These are phyloP conservation scores for Kazachstania kunashirensis DNA, from an alignment of 805 yeast genomes.

Conservation along the genomic window DNA sequence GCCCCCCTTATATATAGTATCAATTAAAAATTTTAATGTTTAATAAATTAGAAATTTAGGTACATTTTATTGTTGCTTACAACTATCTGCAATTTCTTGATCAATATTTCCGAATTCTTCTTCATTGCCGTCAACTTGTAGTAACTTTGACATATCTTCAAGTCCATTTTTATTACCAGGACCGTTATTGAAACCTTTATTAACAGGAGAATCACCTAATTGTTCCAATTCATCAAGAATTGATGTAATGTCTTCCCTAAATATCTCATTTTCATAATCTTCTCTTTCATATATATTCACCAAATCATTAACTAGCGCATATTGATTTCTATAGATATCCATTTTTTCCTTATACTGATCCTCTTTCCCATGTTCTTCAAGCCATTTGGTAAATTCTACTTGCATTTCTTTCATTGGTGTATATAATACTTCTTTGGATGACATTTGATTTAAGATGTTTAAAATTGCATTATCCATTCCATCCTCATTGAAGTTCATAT, in stretches of 20 bases:
- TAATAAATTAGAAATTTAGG: too few species aligned
- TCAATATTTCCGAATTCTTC: slow-evolving; percentile 18
- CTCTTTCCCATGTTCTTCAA: slow-evolving; percentile 41
- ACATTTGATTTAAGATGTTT: slow-evolving; percentile 71
- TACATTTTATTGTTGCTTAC: slow-evolving; percentile 21
- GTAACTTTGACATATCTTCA: slow-evolving; percentile 17
- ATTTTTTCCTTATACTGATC: slow-evolving; percentile 38
- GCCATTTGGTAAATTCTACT: slow-evolving; percentile 62
- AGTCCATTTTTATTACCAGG: slow-evolving; percentile 6
- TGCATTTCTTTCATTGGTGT: slow-evolving; percentile 81
- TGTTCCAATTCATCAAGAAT: slow-evolving; percentile 25
- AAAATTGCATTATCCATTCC: slow-evolving; percentile 53
- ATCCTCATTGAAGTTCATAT: slow-evolving; percentile 24
- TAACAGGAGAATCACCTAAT: slow-evolving; percentile 27
- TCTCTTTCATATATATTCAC: slow-evolving; percentile 58
- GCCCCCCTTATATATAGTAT: neutral
- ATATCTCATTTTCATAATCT: slow-evolving; percentile 33
- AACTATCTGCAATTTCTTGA: slow-evolving; percentile 24
- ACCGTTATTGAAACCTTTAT: slow-evolving; percentile 15
- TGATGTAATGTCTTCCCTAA: slow-evolving; percentile 18
- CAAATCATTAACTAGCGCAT: slow-evolving; percentile 48
- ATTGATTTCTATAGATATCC: slow-evolving; percentile 51
- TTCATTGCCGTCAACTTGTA: slow-evolving; percentile 20
- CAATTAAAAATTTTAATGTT: too few species aligned
- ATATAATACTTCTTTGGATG: slow-evolving; percentile 76